A percentile compares a stretch with the other conserved stretches of the same genome.
These are phyloP conservation scores for Mycena maculata DNA, from an alignment of 768 basidiomycete species.

Conservation along the genomic window DNA sequence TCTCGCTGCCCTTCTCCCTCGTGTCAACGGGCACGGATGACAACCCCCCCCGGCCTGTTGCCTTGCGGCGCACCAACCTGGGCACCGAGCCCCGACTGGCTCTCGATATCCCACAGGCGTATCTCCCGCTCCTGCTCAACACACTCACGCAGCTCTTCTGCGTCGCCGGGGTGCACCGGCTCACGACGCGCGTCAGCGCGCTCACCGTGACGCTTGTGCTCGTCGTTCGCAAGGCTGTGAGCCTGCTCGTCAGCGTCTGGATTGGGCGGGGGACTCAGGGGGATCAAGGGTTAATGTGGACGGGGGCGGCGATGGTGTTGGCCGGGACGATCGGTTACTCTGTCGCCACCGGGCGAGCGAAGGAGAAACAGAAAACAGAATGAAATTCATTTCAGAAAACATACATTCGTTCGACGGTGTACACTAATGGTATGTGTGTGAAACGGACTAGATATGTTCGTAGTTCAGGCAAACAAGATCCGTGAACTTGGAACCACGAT, in stretches of 20 bases:
- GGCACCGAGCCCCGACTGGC: slow-evolving; percentile 35
- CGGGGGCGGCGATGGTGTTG: slow-evolving; percentile 75
- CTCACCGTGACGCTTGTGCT: slow-evolving; percentile 84
- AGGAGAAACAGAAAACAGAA: slow-evolving; percentile 30
- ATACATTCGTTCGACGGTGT: no score
- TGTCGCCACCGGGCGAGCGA: slow-evolving; percentile 48
- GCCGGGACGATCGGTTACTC: slow-evolving; percentile 80
- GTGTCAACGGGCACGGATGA: slow-evolving; percentile 29
- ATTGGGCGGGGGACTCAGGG: slow-evolving; percentile 47
- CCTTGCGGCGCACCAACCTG: slow-evolving; percentile 41
- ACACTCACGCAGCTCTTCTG: slow-evolving; percentile 88
- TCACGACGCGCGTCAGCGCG: slow-evolving; percentile 80
- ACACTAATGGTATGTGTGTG: no score
- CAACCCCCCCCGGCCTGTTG: slow-evolving; percentile 16
- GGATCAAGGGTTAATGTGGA: slow-evolving; percentile 68
- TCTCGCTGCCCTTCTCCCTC: slow-evolving; percentile 31
- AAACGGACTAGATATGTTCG: no score
- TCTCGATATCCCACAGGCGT: slow-evolving; percentile 67
- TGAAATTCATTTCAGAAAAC: no score
- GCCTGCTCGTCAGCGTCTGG: slow-evolving; percentile 78
- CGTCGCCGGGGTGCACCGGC: slow-evolving; percentile 86
- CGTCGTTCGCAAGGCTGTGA: slow-evolving; percentile 84
- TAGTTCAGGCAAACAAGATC: no score
- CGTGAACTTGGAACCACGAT: no score
- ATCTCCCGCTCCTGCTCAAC: slow-evolving; percentile 76